Evolutionary conservation across 805 yeast genomes (phyloP), one percentile per base, ranked within the genome.

Genomic region (Spathaspora girioi): DNA sequence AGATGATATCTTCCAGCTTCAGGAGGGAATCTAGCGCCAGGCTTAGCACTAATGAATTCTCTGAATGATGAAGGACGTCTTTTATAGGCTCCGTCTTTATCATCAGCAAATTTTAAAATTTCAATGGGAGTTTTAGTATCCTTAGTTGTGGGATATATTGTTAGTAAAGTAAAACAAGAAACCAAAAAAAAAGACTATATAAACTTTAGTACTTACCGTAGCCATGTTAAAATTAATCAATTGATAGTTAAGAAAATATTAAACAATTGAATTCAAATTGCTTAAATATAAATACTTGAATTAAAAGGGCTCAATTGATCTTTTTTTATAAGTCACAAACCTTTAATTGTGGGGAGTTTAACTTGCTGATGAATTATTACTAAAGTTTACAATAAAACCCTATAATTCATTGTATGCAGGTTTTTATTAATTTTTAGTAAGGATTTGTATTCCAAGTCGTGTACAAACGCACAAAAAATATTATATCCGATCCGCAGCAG

Each of bases 1-100:
- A 91, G 77, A 69, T 92, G 96, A 65, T 93, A 93, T 61, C 99
- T 79, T 52, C 81, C 81, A 45, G 79, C 76, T 62, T 90, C 97
- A 4, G 97, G 89, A 15, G 82, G 73, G 65, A 83, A 89, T 54
- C 76, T 67, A 12, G 89, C 79, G 14, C 84, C 88, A 1, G 82
- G 75, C 26, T 72, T 71, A 1, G 78, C 59, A 2, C 87, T 80
- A 45, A 91, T 83, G 20, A 69, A 68, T 61, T 86, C 81, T 64
- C 96, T 77, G 67, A 90, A 90, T n/a, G 46, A 49, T 5, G 69
- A 64, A 14, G 59, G 64, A 53, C 57, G 60, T 54, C 69, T 60
- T 45, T 62, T 61, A 53, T 50, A 62, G 10, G 56, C 52, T 10
- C 66, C 66, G 18, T 59, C 53, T 11, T 53, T 54, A 18, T 55